phyloP scores from a whole-genome alignment of 768 basidiomycete species.

The Pisolithus albus region DNA sequence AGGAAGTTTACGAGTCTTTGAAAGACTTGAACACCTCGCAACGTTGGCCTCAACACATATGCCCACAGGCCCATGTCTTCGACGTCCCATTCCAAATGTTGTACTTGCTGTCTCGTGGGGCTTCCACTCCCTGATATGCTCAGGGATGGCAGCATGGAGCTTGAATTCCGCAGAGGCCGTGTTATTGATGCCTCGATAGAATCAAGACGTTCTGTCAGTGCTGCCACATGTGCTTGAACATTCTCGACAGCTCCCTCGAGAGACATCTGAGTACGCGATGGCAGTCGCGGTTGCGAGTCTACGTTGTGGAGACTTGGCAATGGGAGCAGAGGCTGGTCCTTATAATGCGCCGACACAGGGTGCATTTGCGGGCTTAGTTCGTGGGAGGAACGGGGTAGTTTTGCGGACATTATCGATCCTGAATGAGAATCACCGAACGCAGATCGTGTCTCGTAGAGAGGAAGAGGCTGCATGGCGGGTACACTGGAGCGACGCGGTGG shows the following conservation, averaged over 20 bases:
- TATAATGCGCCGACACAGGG: conserved; percentile 31
- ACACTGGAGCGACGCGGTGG: conserved; percentile 39
- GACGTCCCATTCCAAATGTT: conserved; percentile 52
- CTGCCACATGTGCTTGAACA: conserved; percentile 75
- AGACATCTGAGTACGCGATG: conserved; percentile 30
- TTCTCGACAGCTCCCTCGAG: conserved; percentile 75
- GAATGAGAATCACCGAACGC: conserved; percentile 53
- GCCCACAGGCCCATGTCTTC: conserved; percentile 85
- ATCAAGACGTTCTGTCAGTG: conserved; percentile 78
- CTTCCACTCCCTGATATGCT: conserved; percentile 38
- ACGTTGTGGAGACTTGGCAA: conserved; percentile 31
- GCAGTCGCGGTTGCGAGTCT: conserved; percentile 39
- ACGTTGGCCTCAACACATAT: conserved; percentile 56
- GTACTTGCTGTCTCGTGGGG: conserved; percentile 28
- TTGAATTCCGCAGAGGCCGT: conserved; percentile 32
- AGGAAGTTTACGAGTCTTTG: conserved; percentile 53
- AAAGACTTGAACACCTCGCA: conserved; percentile 42
- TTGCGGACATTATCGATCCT: conserved; percentile 32
- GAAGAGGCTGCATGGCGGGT: conserved; percentile 66
- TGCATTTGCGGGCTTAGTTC: conserved; percentile 34
- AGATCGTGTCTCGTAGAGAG: conserved; percentile 64
- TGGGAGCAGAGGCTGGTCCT: conserved; percentile 27
- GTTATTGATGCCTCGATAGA: conserved; percentile 43
- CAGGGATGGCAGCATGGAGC: conserved; percentile 32
- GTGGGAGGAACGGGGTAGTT: conserved; percentile 35